phyloP scores from a whole-genome alignment of 768 basidiomycete species.

The Filobasidium floriforme region DNA sequence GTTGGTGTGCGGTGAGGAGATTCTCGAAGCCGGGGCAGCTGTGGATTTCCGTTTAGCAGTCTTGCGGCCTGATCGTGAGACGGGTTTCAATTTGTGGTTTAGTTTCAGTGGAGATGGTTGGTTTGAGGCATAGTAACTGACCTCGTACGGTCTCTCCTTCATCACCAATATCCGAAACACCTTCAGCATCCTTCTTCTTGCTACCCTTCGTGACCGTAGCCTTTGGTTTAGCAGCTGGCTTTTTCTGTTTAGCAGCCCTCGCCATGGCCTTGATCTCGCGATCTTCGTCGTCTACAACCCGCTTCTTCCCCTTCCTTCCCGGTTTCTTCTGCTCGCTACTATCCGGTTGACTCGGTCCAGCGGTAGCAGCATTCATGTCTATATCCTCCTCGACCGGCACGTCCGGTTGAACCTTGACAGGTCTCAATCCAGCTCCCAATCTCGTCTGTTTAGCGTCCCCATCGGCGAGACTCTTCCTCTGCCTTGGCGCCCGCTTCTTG shows the following conservation, averaged over 20 bases:
- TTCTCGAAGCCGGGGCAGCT: background rate
- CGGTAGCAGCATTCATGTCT: background rate
- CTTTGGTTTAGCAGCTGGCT: background rate
- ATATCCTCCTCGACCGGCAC: background rate
- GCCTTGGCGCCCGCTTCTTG: background rate
- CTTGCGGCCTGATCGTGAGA: background rate
- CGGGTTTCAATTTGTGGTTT: background rate
- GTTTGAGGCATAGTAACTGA: background rate
- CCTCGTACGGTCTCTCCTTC: background rate
- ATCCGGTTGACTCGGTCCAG: background rate
- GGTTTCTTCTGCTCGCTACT: background rate
- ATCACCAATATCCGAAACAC: background rate
- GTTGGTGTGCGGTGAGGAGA: background rate
- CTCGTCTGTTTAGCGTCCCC: conserved; percentile 3
- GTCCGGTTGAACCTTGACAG: background rate
- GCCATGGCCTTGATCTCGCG: conserved; percentile 22
- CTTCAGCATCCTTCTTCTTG: background rate
- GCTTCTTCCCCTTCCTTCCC: conserved; percentile 4
- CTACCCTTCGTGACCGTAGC: background rate
- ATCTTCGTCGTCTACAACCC: conserved; percentile 18
- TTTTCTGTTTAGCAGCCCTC: conserved; percentile 6
- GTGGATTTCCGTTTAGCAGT: background rate
- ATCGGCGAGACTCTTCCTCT: background rate
- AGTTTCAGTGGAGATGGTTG: background rate
- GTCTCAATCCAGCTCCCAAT: conserved; percentile 8